phyloP scores from a whole-genome alignment of 768 basidiomycete species.

The Crassisporium funariophilum region DNA sequence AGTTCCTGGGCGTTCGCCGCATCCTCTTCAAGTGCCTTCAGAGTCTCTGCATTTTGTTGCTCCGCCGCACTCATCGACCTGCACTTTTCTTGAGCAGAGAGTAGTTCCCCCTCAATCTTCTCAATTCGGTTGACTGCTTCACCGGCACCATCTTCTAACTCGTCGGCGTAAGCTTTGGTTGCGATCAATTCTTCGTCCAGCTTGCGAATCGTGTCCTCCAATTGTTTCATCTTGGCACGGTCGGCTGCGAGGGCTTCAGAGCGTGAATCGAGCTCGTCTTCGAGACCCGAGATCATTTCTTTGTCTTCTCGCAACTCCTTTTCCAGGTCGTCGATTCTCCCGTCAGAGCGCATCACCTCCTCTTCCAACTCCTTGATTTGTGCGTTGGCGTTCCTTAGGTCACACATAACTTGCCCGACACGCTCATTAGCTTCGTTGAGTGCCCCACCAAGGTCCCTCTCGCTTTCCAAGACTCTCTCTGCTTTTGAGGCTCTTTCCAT shows the following conservation, averaged over 20 bases:
- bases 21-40: conserved; percentile 55
- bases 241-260: conserved; percentile 41
- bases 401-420: conserved; percentile 53
- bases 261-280: conserved; percentile 41
- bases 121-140: conserved; percentile 55
- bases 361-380: conserved; percentile 66
- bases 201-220: conserved; percentile 39
- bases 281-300: conserved; percentile 42
- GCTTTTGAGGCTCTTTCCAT: conserved; percentile 64
- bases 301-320: conserved; percentile 58
- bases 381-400: conserved; percentile 59
- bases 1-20: conserved; percentile 55
- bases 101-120: conserved; percentile 57
- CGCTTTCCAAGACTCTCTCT: conserved; percentile 62
- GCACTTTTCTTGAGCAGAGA: conserved; percentile 45
- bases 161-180: conserved; percentile 53
- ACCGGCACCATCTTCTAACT: conserved; percentile 64
- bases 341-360: conserved; percentile 54
- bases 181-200: conserved; percentile 48
- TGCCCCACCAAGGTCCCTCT: conserved; percentile 68
- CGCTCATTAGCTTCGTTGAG: conserved; percentile 67
- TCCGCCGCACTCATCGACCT: conserved; percentile 45
- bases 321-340: conserved; percentile 56
- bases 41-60: conserved; percentile 49
- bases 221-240: conserved; percentile 24